Evolutionary conservation across 73 alveolate species (phyloP).

Genomic region (Breviolum minutum): DNA sequence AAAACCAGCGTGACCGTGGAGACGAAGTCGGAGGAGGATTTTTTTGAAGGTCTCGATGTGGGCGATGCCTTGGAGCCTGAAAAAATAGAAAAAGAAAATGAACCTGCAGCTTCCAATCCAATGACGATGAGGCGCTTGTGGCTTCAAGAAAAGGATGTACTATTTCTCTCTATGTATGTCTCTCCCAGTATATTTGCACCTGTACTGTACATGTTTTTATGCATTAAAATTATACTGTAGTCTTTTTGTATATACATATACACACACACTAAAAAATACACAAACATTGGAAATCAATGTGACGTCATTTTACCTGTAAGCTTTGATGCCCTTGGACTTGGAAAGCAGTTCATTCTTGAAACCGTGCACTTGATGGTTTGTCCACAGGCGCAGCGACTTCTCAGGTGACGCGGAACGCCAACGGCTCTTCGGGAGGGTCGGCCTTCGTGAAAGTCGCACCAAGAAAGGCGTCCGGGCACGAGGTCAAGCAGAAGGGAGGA

Average conservation of each 20-base stretch:
- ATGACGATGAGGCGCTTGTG: slow-evolving; percentile 1
- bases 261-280: too few species aligned
- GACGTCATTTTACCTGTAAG: too few species aligned
- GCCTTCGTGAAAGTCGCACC: not conserved
- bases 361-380: too few species aligned
- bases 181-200: not conserved
- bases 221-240: too few species aligned
- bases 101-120: not conserved
- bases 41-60: not conserved
- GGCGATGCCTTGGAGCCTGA: not conserved
- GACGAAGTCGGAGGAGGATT: not conserved
- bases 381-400: slow-evolving; percentile 32
- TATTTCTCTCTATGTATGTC: not conserved
- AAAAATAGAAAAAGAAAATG: not conserved
- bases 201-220: too few species aligned
- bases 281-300: too few species aligned
- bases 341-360: too few species aligned
- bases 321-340: too few species aligned
- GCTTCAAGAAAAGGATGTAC: not conserved
- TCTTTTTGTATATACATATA: too few species aligned
- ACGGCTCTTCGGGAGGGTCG: slow-evolving; percentile 30
- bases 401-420: slow-evolving; percentile 40
- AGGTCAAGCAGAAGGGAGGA: slow-evolving; percentile 58
- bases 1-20: too few species aligned
- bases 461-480: not conserved